Conservation (phyloP, 129 eudicot genomes). For the Flaveria sonorensis region DNA sequence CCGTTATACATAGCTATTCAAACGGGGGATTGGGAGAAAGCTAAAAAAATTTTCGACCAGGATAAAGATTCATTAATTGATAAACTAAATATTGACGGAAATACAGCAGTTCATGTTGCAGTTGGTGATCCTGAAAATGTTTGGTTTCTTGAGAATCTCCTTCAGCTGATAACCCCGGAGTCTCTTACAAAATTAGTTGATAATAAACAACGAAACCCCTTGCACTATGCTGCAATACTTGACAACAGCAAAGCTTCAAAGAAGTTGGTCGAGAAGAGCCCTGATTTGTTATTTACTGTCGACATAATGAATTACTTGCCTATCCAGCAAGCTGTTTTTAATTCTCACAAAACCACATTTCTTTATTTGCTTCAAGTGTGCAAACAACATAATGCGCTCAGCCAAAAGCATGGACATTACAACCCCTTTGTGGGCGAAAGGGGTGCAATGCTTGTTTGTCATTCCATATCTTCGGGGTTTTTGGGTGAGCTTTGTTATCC, state of each 20-base stretch:
- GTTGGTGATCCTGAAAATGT: not conserved
- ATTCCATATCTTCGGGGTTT: too few relatives aligned
- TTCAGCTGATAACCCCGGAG: not conserved
- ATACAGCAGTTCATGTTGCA: slow-evolving; percentile 1
- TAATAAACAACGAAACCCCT: not conserved
- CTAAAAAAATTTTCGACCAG: not conserved
- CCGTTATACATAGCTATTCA: slow-evolving; percentile 7
- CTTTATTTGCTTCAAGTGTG: too few relatives aligned
- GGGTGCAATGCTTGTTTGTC: too few relatives aligned
- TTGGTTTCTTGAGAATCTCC: slow-evolving; percentile 1
- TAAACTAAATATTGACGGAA: not conserved
- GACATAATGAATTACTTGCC: not conserved
- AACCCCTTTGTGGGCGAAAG: too few relatives aligned
- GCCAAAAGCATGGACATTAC: too few relatives aligned
- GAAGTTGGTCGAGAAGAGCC: slow-evolving; percentile 28
- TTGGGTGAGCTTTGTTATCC: too few relatives aligned
- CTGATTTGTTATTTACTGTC: slow-evolving; percentile 18
- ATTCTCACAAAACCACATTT: too few relatives aligned
- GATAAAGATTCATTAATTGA: not conserved
- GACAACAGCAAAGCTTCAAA: slow-evolving; percentile 33
- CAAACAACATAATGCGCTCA: too few relatives aligned
- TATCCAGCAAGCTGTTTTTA: too few relatives aligned
- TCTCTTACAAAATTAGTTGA: not conserved
- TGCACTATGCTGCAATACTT: slow-evolving; percentile 28
- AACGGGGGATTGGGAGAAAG: slow-evolving; percentile 10